Evolutionary conservation across 208 protist genomes (phyloP).

Genomic region (Acanthamoeba sp.): DNA sequence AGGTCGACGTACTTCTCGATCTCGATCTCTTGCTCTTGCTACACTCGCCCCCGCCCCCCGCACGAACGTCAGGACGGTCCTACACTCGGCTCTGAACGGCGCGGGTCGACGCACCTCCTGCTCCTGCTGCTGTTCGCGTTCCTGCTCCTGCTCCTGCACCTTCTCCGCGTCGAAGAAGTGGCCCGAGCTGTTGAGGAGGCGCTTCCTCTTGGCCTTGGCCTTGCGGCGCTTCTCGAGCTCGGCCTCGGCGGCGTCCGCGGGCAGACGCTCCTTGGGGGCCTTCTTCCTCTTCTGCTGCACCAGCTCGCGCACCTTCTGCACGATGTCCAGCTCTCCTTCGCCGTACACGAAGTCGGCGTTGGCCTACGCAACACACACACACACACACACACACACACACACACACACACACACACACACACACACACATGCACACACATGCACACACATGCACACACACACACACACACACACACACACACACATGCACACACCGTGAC

Average conservation of each 20-base stretch:
- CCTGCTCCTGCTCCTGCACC: conserved; percentile 83
- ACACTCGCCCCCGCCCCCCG: too few relatives aligned
- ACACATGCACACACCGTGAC: too few relatives aligned
- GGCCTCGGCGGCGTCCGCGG: background rate
- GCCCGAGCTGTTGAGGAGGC: conserved; percentile 72
- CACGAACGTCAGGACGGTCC: too few relatives aligned
- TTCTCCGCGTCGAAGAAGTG: conserved; percentile 84
- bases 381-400: too few relatives aligned
- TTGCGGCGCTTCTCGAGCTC: conserved; percentile 81
- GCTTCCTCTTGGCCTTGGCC: conserved; percentile 69
- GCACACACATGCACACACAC: too few relatives aligned
- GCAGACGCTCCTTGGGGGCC: conserved; percentile 14
- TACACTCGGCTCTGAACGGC: too few relatives aligned
- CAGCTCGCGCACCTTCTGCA: conserved; percentile 60
- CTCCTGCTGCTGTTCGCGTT: conserved; percentile 86
- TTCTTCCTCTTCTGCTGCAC: conserved; percentile 76
- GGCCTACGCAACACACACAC: background rate
- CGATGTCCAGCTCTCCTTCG: conserved; percentile 70
- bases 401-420: too few relatives aligned
- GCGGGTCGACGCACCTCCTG: conserved; percentile 32
- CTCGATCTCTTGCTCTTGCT: conserved; percentile 89
- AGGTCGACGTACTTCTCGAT: conserved; percentile 89
- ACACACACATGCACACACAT: too few relatives aligned
- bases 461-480: too few relatives aligned
- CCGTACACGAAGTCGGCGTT: conserved; percentile 70